phyloP scores from a whole-genome alignment of 2,329 filamentous ascomycete species.

The Cercospora janseana region DNA sequence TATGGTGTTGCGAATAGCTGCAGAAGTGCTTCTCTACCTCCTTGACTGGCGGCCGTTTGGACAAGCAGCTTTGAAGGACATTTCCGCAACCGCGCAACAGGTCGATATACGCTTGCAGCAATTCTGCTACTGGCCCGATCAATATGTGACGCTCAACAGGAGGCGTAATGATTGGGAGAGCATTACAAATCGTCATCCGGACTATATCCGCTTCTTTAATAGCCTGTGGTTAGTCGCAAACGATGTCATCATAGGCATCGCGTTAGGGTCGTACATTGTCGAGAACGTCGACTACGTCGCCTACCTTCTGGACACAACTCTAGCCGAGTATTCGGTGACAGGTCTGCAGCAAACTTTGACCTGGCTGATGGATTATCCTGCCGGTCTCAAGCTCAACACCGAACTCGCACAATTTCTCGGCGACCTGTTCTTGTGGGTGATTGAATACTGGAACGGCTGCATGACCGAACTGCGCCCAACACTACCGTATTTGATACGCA shows the following conservation, averaged over 20 bases:
- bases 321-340: conserved; percentile 81
- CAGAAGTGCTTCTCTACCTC: conserved; percentile 73
- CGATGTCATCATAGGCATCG: conserved; percentile 97
- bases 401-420: conserved; percentile 92
- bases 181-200: conserved; percentile 89
- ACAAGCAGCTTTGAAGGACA: conserved; percentile 84
- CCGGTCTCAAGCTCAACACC: conserved; percentile 89
- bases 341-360: conserved; percentile 84
- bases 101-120: conserved; percentile 95
- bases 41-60: conserved; percentile 81
- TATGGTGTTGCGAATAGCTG: conserved; percentile 74
- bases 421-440: conserved; percentile 96
- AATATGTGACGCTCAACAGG: conserved; percentile 87
- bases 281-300: conserved; percentile 88
- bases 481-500: conserved; percentile 82
- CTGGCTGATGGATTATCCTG: conserved; percentile 95
- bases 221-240: conserved; percentile 98
- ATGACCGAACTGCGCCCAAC: conserved; percentile 74
- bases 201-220: conserved; percentile 99
- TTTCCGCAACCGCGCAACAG: conserved; percentile 95
- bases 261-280: conserved; percentile 92
- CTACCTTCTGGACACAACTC: conserved; percentile 69
- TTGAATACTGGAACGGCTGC: conserved; percentile 91
- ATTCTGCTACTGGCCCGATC: conserved; percentile 98
- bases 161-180: conserved; percentile 92